Evolutionary conservation across 2,329 filamentous ascomycete genomes (phyloP).

Genomic region (Orbilia javanica): DNA sequence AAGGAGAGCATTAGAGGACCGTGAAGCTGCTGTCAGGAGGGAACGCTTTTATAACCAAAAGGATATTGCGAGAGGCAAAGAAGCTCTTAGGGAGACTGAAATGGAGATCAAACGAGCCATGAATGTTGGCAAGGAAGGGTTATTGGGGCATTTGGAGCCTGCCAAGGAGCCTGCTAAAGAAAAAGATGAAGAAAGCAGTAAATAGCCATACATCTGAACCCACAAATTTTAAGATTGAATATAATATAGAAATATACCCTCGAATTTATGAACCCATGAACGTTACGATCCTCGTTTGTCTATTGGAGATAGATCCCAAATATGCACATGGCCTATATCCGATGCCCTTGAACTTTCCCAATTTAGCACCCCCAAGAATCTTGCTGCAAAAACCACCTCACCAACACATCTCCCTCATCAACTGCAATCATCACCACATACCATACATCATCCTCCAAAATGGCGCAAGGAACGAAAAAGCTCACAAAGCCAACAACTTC

Average conservation of each 20-base stretch:
- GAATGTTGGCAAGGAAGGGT: conserved; percentile 75
- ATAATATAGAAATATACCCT: conserved; percentile 16
- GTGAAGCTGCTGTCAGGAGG: conserved; percentile 74
- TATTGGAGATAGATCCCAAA: no score
- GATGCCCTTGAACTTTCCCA: background rate
- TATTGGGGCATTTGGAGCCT: conserved; percentile 70
- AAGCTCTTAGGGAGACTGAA: conserved; percentile 75
- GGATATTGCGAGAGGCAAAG: conserved; percentile 73
- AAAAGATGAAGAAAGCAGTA: conserved; percentile 18
- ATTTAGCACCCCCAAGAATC: background rate
- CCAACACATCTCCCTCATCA: conserved; percentile 20
- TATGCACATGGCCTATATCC: no score
- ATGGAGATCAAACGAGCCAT: conserved; percentile 77
- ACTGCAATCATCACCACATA: conserved; percentile 18
- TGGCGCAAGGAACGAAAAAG: conserved; percentile 61
- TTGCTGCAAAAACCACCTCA: conserved; percentile 7
- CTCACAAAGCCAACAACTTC: conserved; percentile 59
- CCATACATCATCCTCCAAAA: conserved; percentile 35
- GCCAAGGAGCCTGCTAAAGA: conserved; percentile 64
- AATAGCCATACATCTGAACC: background rate
- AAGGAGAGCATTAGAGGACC: conserved; percentile 76
- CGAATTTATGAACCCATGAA: background rate
- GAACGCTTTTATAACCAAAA: conserved; percentile 73
- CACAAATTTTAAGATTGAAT: background rate
- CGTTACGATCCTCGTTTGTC: background rate